Evolutionary conservation across 306 rosid genomes (phyloP), one percentile per base, ranked within the genome.

Genomic region (Lathyrus tuberosus): DNA sequence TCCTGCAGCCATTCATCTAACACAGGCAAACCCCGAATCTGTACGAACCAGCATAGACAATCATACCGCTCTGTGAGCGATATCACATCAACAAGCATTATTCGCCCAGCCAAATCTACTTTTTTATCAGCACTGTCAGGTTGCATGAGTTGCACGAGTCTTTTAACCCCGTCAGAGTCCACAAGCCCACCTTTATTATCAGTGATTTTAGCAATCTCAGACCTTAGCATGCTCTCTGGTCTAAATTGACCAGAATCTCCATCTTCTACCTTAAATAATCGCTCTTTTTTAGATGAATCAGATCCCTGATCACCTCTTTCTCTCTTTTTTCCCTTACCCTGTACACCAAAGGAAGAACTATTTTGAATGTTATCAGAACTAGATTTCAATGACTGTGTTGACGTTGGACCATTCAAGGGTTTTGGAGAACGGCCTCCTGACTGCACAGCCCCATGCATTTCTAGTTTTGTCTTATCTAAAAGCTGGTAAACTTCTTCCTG

Each of bases 341-440:
- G 91, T 33, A 79, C 85, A 73, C 86, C 86, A 72, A 87, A 78
- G 57, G 94, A 49, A 28, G 96, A 79, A 72, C 85, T 91, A 78
- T 82, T 89, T 79, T 86, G 95, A 54, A 87, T 58, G 75, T 82
- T 83, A 67, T 89, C 98, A 35, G 96, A 82, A 73, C 92, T 90
- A 75, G 89, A 74, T 87, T 89, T 89, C 59, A 85, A 70, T 76
- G 89, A 85, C 54, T 86, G 81, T 41, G 87, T 75, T 70, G 96
- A 76, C 49, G 86, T 58, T 3, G 98, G 91, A 82, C 91, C 88
- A 71, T 85, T 92, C 85, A 85, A 74, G 28, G 98, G 92, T 78
- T 87, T 92, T 11, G 98, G 98, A 65, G 98, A 92, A 59, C 95
- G 92, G 65, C 96, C 95, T 63, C 98, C 98, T 35, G 96, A 84